Base-by-base conservation (phyloP, 176 grass and related monocot genomes). In the Neostapfia colusana region DNA sequence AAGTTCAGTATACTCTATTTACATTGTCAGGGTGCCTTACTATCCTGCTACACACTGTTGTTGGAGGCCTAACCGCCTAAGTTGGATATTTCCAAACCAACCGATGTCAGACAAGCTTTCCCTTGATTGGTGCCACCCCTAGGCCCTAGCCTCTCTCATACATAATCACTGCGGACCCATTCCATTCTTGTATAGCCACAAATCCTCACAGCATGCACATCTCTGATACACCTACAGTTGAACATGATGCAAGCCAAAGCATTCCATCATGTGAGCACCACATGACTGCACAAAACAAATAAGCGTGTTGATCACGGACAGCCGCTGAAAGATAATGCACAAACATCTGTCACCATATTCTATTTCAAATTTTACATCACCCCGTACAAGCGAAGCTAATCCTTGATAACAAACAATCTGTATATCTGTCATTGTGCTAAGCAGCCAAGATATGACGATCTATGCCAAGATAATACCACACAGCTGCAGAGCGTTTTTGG, bases 391-490 rank as follows among this genome's bases (percentile, higher is more conserved):
- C 13, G n/a, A 50, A 70, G 23, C 62, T 40, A 65, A 4, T 67
- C 70, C 61, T 84, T 0, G 18, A 63, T 18, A 35, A 31, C 23
- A 40, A 41, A 41, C 63, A 69, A 54, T 3, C 8, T 54, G 45
- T 53, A 64, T 67, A 35, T 57, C 44, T 45, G 43, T 48, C 43
- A 42, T 70, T 71, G 34, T 63, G 54, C 42, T 63, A 77, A 5
- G 4, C 5, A 43, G 24, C 65, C 37, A 36, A 20, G 24, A 64
- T 54, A 81, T 42, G 54, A 54, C 23, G 24, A 69, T 41, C 8
- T 86, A 69, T 20, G 15, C 15, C 72, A 75, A 53, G 20, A 68
- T 51, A 70, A 48, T 34, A 69, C 63, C 58, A 54, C 28, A 69
- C 2, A 54, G 65, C 35, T 63, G 44, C n/a, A 17, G 61, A 26